Percentiles rank a stretch among this genome's conserved stretches.
phyloP scores from a whole-genome alignment of 129 eudicot species.

The Lactuca sativa region DNA sequence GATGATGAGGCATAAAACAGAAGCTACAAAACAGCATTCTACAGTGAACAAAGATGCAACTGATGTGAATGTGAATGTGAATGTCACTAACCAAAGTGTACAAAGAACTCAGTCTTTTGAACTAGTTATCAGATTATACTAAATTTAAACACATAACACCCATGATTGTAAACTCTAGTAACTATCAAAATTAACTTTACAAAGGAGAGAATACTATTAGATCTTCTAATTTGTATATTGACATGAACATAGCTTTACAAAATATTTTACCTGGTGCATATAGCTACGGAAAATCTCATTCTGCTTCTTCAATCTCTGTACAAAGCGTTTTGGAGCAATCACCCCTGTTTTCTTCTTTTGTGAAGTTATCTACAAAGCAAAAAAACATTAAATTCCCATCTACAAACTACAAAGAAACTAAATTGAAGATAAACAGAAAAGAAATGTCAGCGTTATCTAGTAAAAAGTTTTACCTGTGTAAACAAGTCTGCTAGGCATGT shows the following conservation, averaged over 20 bases:
- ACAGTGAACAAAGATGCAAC: too few species aligned
- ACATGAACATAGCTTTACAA: slow-evolving; percentile 6
- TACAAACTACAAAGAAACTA: background rate
- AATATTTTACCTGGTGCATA: slow-evolving; percentile 74
- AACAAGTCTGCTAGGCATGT: slow-evolving; percentile 87
- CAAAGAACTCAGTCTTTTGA: too few species aligned
- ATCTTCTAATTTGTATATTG: too few species aligned
- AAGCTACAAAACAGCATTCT: too few species aligned
- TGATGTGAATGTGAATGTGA: too few species aligned
- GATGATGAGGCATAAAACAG: too few species aligned
- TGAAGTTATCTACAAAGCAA: slow-evolving; percentile 50
- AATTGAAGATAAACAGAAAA: background rate
- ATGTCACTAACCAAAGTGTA: too few species aligned
- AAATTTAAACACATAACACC: too few species aligned
- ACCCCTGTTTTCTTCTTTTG: slow-evolving; percentile 96
- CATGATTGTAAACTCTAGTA: too few species aligned
- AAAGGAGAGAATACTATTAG: too few species aligned
- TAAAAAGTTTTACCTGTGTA: slow-evolving; percentile 38
- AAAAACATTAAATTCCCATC: background rate
- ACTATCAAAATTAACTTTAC: too few species aligned
- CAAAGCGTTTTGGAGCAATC: slow-evolving; percentile 90
- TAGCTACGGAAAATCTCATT: slow-evolving; percentile 85
- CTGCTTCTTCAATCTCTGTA: slow-evolving; percentile 79
- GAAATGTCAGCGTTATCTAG: background rate
- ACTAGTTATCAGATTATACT: too few species aligned